Percentiles rank a stretch among this genome's conserved stretches.
These are phyloP conservation scores for Biscutella auriculata DNA, from an alignment of 441 rosid species.

Conservation along the genomic window DNA sequence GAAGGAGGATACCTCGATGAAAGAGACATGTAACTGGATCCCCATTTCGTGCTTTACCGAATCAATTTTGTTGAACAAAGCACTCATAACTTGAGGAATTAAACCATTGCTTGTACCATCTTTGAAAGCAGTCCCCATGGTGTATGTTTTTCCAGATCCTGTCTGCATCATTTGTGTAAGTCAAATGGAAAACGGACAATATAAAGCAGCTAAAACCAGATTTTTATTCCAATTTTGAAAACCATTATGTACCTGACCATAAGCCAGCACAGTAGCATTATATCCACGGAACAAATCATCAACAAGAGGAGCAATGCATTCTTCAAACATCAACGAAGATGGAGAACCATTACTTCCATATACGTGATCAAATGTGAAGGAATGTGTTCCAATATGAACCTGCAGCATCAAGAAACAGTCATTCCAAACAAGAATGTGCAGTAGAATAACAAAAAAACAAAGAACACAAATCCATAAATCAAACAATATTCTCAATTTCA, in stretches of 20 bases:
- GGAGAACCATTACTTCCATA: constrained; percentile 79
- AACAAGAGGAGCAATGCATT: constrained; percentile 71
- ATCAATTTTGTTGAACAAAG: constrained; percentile 73
- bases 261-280: constrained; percentile 96
- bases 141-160: constrained; percentile 96
- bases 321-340: constrained; percentile 67
- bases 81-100: constrained; percentile 78
- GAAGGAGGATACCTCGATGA: constrained; percentile 67
- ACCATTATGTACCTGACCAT: constrained; percentile 64
- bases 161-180: constrained; percentile 39
- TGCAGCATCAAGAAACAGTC: constrained; percentile 12
- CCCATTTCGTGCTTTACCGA: constrained; percentile 58
- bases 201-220: not conserved
- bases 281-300: constrained; percentile 97
- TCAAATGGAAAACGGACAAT: not conserved
- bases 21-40: constrained; percentile 85
- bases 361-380: constrained; percentile 92
- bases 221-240: not conserved
- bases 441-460: not conserved
- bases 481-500: not conserved
- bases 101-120: no score
- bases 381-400: constrained; percentile 92
- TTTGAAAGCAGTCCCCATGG: constrained; percentile 64
- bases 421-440: not conserved
- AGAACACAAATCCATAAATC: not conserved